Evolutionary conservation across 768 basidiomycete genomes (phyloP).

Genomic region (Cantharellus cinnabarinus): DNA sequence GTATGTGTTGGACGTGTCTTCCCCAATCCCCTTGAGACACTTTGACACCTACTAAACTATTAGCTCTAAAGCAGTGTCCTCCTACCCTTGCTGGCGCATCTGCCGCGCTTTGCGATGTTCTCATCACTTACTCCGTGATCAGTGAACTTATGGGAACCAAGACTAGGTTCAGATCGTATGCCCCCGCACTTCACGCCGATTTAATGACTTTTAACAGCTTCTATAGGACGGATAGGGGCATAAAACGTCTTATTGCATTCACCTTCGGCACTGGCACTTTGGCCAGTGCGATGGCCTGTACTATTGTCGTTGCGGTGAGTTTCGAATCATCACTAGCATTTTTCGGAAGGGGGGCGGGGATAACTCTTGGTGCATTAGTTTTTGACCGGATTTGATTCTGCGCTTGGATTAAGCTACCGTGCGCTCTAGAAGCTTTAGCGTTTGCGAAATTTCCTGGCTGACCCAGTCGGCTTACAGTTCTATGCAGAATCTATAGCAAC

Average conservation of each 20-base stretch:
- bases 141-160: not conserved
- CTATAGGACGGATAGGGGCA: not conserved
- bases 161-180: not conserved
- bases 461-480: not conserved
- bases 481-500: not conserved
- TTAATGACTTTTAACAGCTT: not conserved
- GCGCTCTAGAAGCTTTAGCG: no score
- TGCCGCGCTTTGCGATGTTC: not conserved
- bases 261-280: not conserved
- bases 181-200: not conserved
- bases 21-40: no score
- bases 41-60: no score
- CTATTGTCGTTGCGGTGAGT: not conserved
- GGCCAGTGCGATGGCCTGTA: not conserved
- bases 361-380: no score
- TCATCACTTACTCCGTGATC: not conserved
- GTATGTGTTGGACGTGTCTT: no score
- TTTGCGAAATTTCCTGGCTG: not conserved
- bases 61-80: not conserved
- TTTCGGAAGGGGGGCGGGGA: no score
- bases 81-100: not conserved
- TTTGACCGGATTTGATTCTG: no score
- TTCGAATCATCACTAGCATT: no score
- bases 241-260: not conserved
- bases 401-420: no score